Percentiles rank a stretch among this genome's conserved stretches.
phyloP scores from a whole-genome alignment of 2,329 filamentous ascomycete species.

The Colletotrichum sp. region DNA sequence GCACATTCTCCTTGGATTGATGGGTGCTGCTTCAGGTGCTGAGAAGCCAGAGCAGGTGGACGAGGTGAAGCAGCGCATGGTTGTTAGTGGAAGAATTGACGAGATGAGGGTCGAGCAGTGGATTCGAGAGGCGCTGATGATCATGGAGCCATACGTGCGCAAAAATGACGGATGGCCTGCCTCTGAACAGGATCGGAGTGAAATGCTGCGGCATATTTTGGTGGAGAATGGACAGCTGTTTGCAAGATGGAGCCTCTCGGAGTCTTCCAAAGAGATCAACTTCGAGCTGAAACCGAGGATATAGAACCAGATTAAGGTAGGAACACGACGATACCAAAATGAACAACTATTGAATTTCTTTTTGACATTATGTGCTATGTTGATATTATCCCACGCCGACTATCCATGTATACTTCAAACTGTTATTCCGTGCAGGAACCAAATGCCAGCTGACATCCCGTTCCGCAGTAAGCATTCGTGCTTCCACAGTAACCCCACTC shows the following conservation, averaged over 20 bases:
- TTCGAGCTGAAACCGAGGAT: background rate
- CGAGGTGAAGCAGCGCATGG: background rate
- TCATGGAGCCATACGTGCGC: background rate
- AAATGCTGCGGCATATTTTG: background rate
- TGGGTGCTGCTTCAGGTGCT: slow-evolving; percentile 4
- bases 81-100: background rate
- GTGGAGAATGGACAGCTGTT: slow-evolving; percentile 5
- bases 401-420: background rate
- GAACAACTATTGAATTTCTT: background rate
- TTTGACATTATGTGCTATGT: background rate
- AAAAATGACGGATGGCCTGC: background rate
- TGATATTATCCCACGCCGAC: background rate
- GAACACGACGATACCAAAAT: background rate
- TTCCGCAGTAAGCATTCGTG: background rate
- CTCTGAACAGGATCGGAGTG: background rate
- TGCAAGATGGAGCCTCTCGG: background rate
- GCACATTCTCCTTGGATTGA: slow-evolving; percentile 20
- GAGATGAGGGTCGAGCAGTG: background rate
- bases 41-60: background rate
- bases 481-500: background rate
- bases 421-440: background rate
- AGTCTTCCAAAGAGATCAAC: background rate
- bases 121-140: background rate
- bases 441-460: background rate
- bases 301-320: background rate